phyloP scores from a whole-genome alignment of 1,139 yeast species.

The Schizosaccharomyces versatilis region DNA sequence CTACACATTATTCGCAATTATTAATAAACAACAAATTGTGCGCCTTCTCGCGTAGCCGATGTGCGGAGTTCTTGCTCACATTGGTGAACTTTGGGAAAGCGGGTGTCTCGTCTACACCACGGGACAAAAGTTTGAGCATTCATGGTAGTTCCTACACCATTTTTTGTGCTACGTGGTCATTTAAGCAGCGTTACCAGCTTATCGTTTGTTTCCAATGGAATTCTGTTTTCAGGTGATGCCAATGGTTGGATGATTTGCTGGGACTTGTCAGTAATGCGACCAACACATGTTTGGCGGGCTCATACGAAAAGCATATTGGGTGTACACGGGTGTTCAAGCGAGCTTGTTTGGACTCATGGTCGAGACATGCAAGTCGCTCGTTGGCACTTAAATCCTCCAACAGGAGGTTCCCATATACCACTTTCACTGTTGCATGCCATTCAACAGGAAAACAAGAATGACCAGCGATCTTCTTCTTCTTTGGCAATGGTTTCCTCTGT shows the following conservation, averaged over 20 bases:
- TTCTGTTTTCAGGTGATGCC: constrained; percentile 1
- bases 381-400: neutral
- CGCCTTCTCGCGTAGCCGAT: no score
- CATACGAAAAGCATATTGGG: neutral
- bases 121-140: neutral
- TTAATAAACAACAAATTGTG: no score
- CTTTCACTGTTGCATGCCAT: no score
- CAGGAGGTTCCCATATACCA: no score
- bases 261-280: neutral
- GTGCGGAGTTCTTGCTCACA: no score
- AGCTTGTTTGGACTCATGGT: neutral
- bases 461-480: no score
- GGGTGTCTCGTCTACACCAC: no score
- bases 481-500: no score
- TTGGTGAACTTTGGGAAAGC: no score
- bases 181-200: neutral
- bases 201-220: neutral
- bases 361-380: neutral
- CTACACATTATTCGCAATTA: no score
- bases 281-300: neutral
- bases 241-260: neutral
- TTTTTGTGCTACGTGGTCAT: constrained; percentile 2
- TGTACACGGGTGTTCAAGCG: neutral
- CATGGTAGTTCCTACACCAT: constrained; percentile 2
- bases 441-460: no score